Evolutionary conservation across 441 rosid species (phyloP).

Genomic region (Bruguiera hainesii): DNA sequence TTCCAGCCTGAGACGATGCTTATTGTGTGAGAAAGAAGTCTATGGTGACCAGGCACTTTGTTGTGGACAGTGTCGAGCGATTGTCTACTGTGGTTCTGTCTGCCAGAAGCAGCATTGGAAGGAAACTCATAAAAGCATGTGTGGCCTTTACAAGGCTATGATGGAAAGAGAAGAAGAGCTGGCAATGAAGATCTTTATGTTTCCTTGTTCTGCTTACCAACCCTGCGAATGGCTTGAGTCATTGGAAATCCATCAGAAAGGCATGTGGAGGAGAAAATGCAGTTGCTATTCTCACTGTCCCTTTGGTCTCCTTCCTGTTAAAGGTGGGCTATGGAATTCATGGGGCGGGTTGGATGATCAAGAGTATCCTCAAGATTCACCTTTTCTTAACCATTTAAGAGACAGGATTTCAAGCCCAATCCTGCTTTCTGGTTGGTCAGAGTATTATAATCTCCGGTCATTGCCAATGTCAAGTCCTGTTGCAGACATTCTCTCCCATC

Average conservation of each 20-base stretch:
- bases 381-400: slow-evolving; percentile 34
- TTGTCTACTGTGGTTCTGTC: slow-evolving; percentile 32
- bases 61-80: slow-evolving; percentile 37
- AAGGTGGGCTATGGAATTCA: slow-evolving; percentile 43
- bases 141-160: slow-evolving; percentile 45
- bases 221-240: slow-evolving; percentile 50
- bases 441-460: slow-evolving; percentile 43
- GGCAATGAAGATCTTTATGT: slow-evolving; percentile 38
- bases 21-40: slow-evolving; percentile 39
- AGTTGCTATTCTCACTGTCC: slow-evolving; percentile 44
- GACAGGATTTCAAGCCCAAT: slow-evolving; percentile 37
- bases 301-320: slow-evolving; percentile 44
- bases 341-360: slow-evolving; percentile 42
- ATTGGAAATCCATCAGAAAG: slow-evolving; percentile 39
- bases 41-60: slow-evolving; percentile 34
- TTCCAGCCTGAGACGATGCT: slow-evolving; percentile 34
- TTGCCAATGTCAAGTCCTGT: slow-evolving; percentile 45
- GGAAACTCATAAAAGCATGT: slow-evolving; percentile 36
- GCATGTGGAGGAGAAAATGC: slow-evolving; percentile 53
- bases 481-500: slow-evolving; percentile 45
- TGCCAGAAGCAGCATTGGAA: slow-evolving; percentile 51
- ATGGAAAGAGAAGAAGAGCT: slow-evolving; percentile 56
- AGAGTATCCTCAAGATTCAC: slow-evolving; percentile 35
- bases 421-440: slow-evolving; percentile 48
- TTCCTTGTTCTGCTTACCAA: slow-evolving; percentile 37